phyloP scores from a whole-genome alignment of 129 eudicot species.

The Rutidosis leptorrhynchoides region DNA sequence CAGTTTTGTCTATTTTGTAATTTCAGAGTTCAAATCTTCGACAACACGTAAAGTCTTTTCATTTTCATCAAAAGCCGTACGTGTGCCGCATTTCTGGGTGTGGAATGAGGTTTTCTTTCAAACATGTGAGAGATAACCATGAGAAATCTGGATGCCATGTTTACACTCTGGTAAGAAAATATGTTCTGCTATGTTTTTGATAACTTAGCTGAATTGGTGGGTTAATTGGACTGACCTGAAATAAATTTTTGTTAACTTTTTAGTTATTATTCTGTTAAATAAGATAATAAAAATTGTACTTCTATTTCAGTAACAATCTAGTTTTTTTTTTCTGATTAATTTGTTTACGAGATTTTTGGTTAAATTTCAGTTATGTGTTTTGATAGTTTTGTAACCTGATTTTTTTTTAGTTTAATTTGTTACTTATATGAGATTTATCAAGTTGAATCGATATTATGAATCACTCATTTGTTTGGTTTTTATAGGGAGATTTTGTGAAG shows the following conservation, averaged over 20 bases:
- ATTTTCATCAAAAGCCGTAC: slow-evolving; percentile 55
- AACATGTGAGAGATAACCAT: slow-evolving; percentile 87
- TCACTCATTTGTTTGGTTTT: neutral
- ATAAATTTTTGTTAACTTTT: neutral
- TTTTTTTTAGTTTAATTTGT: neutral
- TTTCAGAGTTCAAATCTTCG: slow-evolving; percentile 76
- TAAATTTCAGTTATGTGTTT: neutral
- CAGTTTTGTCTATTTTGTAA: neutral
- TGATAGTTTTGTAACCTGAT: neutral
- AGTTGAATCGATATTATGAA: neutral
- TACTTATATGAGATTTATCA: neutral
- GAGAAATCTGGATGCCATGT: slow-evolving; percentile 65
- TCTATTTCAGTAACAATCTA: neutral
- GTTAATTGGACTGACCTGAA: neutral
- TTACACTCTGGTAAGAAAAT: slow-evolving; percentile 44
- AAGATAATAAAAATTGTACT: too few relatives aligned
- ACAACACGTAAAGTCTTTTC: slow-evolving; percentile 79
- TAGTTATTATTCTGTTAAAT: too few relatives aligned
- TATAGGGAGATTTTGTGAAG: slow-evolving; percentile 82
- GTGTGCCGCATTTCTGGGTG: slow-evolving; percentile 61
- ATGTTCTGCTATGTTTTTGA: neutral
- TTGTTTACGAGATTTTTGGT: neutral
- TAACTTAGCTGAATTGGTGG: too few relatives aligned
- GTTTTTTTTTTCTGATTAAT: neutral
- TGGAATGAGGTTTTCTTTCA: slow-evolving; percentile 67